Evolutionary conservation across 1,284 basidiomycete genomes (phyloP).

Genomic region (Boletus semigastroideus): DNA sequence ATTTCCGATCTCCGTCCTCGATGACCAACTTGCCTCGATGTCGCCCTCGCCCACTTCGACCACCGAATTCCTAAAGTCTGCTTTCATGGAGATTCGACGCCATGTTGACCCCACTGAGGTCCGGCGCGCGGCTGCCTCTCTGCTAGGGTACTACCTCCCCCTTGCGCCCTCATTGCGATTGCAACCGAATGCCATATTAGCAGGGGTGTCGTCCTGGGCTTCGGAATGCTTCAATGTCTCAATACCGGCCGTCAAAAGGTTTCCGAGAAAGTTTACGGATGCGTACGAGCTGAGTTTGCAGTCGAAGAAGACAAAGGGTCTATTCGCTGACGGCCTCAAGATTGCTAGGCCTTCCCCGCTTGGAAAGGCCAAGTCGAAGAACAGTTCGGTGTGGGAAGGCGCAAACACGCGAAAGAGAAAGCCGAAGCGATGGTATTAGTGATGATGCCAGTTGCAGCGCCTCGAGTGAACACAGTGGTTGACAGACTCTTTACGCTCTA

Average conservation of each 20-base stretch:
- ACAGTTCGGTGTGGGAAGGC: constrained; percentile 29
- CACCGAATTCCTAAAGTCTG: constrained; percentile 24
- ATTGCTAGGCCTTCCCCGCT: constrained; percentile 17
- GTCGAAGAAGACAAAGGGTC: constrained; percentile 21
- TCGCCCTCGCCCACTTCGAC: constrained; percentile 4
- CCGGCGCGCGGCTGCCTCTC: constrained; percentile 64
- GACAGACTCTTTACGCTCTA: no score
- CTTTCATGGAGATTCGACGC: constrained; percentile 38
- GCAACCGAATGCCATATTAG: constrained; percentile 48
- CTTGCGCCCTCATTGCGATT: constrained; percentile 53
- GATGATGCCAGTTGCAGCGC: no score
- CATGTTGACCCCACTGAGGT: constrained; percentile 58
- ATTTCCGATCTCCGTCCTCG: constrained; percentile 36
- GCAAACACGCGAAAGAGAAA: constrained; percentile 12
- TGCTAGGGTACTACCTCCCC: constrained; percentile 77
- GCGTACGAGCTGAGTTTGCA: constrained; percentile 20
- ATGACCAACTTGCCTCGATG: constrained; percentile 14
- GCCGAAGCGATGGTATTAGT: constrained; percentile 24
- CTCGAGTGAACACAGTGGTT: no score
- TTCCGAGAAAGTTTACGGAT: constrained; percentile 25
- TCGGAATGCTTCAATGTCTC: constrained; percentile 27
- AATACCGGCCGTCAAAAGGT: constrained; percentile 19
- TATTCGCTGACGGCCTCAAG: constrained; percentile 24
- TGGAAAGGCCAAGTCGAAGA: constrained; percentile 24
- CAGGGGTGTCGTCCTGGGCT: constrained; percentile 70